Base-by-base conservation (phyloP, 148 eudicot species). In the Chenopodium berlandieri region DNA sequence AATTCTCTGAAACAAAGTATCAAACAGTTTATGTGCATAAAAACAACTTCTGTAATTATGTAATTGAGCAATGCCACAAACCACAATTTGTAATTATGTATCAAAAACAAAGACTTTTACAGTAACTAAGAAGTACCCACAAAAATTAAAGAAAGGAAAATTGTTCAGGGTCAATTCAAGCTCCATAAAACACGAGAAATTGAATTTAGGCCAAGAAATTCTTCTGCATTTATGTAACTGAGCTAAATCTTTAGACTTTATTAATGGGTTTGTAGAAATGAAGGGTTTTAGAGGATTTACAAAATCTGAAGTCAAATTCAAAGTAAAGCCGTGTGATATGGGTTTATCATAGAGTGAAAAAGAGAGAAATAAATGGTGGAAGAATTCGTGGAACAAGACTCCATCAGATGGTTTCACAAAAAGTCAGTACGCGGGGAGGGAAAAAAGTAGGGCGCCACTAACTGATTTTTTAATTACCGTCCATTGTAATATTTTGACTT, bases 1-100 rank as follows among this genome's bases (percentile, higher is more conserved):
- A 16, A n/a, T 64, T 23, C 69, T 23, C 2, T 65, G 30, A 65
- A n/a, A 7, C 69, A n/a, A 32, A 37, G 0, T 25, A 58, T 60
- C 70, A 40, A 76, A 76, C 79, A 62, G 70, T 40, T 77, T 67
- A 50, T 77, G 79, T 13, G 54, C 65, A 78, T 44, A 48, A 65
- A 25, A 13, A 47, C 40, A 67, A 67, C 16, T 50, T 11, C 3
- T 50, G 60, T 73, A 48, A 40, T 40, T 40, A 13, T 12, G 63
- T 23, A 46, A n/a, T 73, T 73, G 76, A 52, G 3, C 58, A 52
- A 52, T 14, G 14, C 58, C 58, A 52, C 3, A 9, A 20, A 9
- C 50, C 37, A 62, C 17, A 76, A 32, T 7, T 7, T 40, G 44
- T 40, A 40, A 40, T 40, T 40, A 40, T 40, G 7, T 40, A 40